Percentiles rank a stretch among this genome's conserved stretches.
These are phyloP conservation scores for Lichina pygmaea DNA, from an alignment of 495 filamentous ascomycete genomes.

Conservation along the genomic window DNA sequence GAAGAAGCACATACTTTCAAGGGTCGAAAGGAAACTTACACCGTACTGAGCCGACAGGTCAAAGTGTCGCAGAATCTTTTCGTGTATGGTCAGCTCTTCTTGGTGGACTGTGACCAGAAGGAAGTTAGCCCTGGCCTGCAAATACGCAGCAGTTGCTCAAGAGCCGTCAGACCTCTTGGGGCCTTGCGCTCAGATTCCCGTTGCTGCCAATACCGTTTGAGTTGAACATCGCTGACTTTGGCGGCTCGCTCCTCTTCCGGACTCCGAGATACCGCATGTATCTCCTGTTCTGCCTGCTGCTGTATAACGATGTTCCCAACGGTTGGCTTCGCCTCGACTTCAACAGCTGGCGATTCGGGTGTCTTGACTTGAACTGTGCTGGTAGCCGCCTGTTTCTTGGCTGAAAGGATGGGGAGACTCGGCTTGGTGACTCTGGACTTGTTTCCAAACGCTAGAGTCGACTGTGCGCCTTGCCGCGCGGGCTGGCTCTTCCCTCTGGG, in stretches of 20 bases:
- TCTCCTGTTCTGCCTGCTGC: conserved; percentile 15
- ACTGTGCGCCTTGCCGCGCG: conserved; percentile 19
- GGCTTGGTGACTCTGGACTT: conserved; percentile 49
- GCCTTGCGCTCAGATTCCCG: conserved; percentile 33
- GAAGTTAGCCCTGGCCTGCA: background rate
- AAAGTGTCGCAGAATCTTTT: conserved; percentile 72
- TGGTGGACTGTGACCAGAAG: conserved; percentile 34
- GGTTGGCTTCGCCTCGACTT: conserved; percentile 13
- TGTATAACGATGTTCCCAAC: conserved; percentile 22
- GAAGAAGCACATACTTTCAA: conserved; percentile 1
- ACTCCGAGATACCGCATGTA: conserved; percentile 15
- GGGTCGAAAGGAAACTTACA: conserved; percentile 24
- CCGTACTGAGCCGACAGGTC: conserved; percentile 76
- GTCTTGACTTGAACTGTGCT: conserved; percentile 11
- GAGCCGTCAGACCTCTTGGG: conserved; percentile 16
- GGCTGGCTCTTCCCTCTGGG: background rate
- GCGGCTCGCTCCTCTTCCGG: conserved; percentile 27
- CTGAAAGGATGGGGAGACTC: conserved; percentile 15
- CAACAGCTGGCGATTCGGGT: conserved; percentile 9
- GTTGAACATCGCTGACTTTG: conserved; percentile 30
- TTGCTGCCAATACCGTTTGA: conserved; percentile 43
- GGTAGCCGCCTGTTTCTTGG: conserved; percentile 19
- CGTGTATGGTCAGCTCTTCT: conserved; percentile 35
- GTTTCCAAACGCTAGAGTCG: conserved; percentile 49
- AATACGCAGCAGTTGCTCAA: background rate